Evolutionary conservation across 1,139 yeast species (phyloP), one percentile per base, ranked within the genome.

Genomic region (Saccharomyces hybrid): DNA sequence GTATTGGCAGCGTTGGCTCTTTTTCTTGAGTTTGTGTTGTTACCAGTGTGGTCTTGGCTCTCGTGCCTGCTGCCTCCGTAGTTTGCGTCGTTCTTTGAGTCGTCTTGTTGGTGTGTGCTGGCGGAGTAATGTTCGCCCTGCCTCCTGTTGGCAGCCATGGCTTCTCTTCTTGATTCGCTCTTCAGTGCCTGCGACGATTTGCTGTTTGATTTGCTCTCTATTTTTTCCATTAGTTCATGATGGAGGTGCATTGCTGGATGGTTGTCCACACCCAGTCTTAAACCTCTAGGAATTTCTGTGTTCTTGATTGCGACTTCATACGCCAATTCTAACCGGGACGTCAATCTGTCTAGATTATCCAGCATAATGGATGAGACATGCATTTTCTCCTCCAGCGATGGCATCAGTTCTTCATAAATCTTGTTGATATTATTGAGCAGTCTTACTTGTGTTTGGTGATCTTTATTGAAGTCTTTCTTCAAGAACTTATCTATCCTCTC

Each of bases 341-440:
- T 74, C 64, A 89, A 88, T 59, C 84, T 82, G 46, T 78, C 74
- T 52, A 90, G 79, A 25, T 85, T 79, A 63, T 91, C 98, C 31
- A 88, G 80, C 28, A 97, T 96, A 42, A 89, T 86, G 1, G 93
- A 85, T 2, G 98, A 95, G 42, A 93, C 97, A 68, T 93, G 97
- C 95, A 93, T 90, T 71, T 93, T 93, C 68, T 93, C 98, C 67
- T 93, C 99, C 56, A 93, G 74, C 61, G 96, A 89, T 0, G 98
- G 98, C 74, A 93, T 83, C 52, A 93, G 77, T 57, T 88, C 96
- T 61, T 79, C 81, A 56, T 84, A 73, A 54, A 76, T 71, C 53
- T 73, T 71, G 55, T 79, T 76, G 51, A 82, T 79, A 58, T 64
- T 54, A 4, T 47, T 55, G 70, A 68, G 51, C 67, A 73, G 57